A percentile compares a stretch with the other conserved stretches of the same genome.
These are phyloP conservation scores for Ochetophila trinervis DNA, from an alignment of 306 rosid species.

Conservation along the genomic window DNA sequence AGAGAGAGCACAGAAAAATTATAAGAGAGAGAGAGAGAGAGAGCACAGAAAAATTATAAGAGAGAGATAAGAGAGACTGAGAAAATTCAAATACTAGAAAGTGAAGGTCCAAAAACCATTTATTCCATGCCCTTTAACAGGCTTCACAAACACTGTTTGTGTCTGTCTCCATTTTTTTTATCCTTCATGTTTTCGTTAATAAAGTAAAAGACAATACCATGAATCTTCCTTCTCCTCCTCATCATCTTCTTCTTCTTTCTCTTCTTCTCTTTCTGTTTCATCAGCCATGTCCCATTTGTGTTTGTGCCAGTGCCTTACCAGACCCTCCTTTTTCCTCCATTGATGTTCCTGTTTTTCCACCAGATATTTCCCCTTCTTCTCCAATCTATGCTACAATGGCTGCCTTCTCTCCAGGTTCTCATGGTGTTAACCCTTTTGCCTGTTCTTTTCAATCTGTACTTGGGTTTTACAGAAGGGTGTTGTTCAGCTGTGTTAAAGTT, in stretches of 20 bases:
- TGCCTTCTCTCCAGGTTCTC: constrained; percentile 63
- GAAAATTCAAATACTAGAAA: constrained; percentile 1
- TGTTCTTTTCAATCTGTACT: constrained; percentile 15
- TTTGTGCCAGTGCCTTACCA: constrained; percentile 40
- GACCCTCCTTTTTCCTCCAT: constrained; percentile 33
- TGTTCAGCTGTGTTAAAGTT: constrained; percentile 33
- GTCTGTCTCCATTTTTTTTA: constrained; percentile 8
- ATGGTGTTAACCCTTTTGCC: constrained; percentile 3
- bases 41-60: constrained; percentile 15
- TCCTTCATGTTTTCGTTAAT: constrained; percentile 30
- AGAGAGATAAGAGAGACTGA: background rate
- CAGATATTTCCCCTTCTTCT: constrained; percentile 38
- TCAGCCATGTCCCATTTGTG: constrained; percentile 36
- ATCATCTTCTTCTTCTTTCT: background rate
- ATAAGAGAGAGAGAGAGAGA: background rate
- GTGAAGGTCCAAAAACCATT: background rate
- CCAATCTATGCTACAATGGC: constrained; percentile 47
- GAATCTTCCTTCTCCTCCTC: constrained; percentile 39
- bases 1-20: constrained; percentile 21
- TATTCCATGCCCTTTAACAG: background rate
- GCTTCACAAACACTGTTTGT: constrained; percentile 4
- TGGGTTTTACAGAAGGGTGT: constrained; percentile 19
- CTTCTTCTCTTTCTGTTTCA: constrained; percentile 32
- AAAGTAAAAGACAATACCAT: constrained; percentile 18
- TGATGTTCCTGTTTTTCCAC: constrained; percentile 34